Conservation (phyloP, 2,329 filamentous ascomycete genomes). For the Trichoderma sp. region DNA sequence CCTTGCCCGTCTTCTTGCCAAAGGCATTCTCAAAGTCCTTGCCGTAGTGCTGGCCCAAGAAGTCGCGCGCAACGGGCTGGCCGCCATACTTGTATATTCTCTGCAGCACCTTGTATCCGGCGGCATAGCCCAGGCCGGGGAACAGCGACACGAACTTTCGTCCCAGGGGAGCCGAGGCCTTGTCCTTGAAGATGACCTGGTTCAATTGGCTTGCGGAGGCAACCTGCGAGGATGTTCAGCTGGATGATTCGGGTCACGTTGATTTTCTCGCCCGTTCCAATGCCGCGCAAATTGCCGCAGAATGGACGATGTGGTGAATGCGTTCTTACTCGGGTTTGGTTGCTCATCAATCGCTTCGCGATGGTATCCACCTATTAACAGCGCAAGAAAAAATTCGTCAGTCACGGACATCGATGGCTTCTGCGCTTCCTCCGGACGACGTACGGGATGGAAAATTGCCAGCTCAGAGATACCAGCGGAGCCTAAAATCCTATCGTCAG, state of each 20-base stretch:
- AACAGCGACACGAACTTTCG: constrained; percentile 93
- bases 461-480: constrained; percentile 91
- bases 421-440: constrained; percentile 26
- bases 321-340: constrained; percentile 65
- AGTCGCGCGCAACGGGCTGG: constrained; percentile 92
- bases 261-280: neutral
- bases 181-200: constrained; percentile 89
- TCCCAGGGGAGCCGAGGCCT: constrained; percentile 65
- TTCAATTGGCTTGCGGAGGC: constrained; percentile 62
- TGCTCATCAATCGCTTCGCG: constrained; percentile 98
- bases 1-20: constrained; percentile 95
- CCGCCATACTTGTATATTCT: constrained; percentile 98
- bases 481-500: constrained; percentile 48
- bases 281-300: neutral
- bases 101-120: constrained; percentile 96
- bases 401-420: neutral
- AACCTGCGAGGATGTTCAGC: constrained; percentile 31
- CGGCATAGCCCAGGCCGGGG: constrained; percentile 93
- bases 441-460: constrained; percentile 85
- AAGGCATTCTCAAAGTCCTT: constrained; percentile 83
- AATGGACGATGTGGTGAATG: constrained; percentile 32
- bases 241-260: neutral
- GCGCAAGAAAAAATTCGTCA: constrained; percentile 8
- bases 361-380: constrained; percentile 83
- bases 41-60: constrained; percentile 74